Evolutionary conservation across 805 yeast species (phyloP).

Genomic region (Candida insectorum): DNA sequence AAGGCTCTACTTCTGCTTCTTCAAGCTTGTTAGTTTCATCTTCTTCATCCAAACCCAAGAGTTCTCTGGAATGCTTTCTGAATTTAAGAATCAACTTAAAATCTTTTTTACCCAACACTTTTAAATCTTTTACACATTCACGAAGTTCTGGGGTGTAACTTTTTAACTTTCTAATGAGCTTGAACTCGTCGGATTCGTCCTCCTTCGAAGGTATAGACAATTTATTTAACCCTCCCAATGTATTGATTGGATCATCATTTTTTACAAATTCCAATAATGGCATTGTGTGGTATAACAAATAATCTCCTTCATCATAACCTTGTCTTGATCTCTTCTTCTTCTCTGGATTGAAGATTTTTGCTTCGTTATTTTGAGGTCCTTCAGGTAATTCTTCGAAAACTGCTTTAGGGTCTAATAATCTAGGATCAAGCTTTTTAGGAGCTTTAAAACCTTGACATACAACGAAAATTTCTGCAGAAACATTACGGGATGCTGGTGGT

Average conservation of each 20-base stretch:
- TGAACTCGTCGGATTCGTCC: constrained; percentile 61
- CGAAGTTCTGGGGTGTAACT: constrained; percentile 75
- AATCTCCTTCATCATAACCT: constrained; percentile 96
- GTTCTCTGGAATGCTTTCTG: constrained; percentile 81
- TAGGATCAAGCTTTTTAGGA: constrained; percentile 91
- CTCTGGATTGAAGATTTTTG: constrained; percentile 93
- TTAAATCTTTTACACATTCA: constrained; percentile 85
- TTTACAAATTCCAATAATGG: constrained; percentile 78
- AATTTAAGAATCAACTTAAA: constrained; percentile 81
- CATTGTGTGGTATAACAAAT: constrained; percentile 63
- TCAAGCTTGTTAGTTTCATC: constrained; percentile 49
- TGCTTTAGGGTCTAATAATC: constrained; percentile 84
- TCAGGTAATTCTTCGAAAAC: constrained; percentile 86
- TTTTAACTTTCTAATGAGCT: constrained; percentile 63
- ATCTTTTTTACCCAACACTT: constrained; percentile 92
- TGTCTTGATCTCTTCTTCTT: constrained; percentile 84
- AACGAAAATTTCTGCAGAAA: constrained; percentile 97
- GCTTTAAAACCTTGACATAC: constrained; percentile 96
- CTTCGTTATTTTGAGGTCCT: constrained; percentile 76
- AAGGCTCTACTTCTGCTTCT: constrained; percentile 61
- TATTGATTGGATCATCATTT: constrained; percentile 77
- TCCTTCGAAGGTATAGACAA: constrained; percentile 53
- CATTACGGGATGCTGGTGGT: constrained; percentile 98
- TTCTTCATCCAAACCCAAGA: constrained; percentile 62
- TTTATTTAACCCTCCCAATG: constrained; percentile 70